Conservation (phyloP, 2,329 filamentous ascomycete genomes). For the Domatiomyces catenatus region DNA sequence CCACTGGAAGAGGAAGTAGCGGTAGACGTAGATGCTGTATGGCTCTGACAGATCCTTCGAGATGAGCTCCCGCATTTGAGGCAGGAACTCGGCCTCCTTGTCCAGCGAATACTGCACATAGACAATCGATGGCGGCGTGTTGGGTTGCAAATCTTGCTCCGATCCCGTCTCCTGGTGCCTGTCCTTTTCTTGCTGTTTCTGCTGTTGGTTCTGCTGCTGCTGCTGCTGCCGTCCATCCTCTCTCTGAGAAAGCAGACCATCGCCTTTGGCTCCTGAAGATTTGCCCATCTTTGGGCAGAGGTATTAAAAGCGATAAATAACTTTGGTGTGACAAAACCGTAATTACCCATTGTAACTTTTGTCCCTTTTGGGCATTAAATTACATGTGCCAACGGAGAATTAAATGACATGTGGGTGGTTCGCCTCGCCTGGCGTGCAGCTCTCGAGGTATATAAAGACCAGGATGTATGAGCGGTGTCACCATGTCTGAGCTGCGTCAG, state of each 20-base stretch:
- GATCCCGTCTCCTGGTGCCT: not conserved
- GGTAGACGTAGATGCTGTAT: constrained; percentile 98
- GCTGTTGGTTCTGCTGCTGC: too few species aligned
- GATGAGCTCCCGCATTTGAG: constrained; percentile 80
- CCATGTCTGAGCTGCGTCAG: constrained; percentile 28
- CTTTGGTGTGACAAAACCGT: too few species aligned
- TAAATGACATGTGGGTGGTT: not conserved
- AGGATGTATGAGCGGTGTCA: not conserved
- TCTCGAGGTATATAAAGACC: not conserved
- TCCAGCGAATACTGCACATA: constrained; percentile 46
- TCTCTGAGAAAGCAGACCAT: constrained; percentile 9
- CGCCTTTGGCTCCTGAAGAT: not conserved
- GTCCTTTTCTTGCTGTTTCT: not conserved
- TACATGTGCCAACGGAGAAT: not conserved
- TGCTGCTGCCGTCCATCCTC: constrained; percentile 12
- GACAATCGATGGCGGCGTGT: constrained; percentile 22
- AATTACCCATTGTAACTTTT: too few species aligned
- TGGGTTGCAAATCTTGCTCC: constrained; percentile 7
- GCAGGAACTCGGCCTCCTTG: constrained; percentile 53
- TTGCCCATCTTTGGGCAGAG: not conserved
- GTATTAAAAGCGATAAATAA: too few species aligned
- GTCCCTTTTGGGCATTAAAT: too few species aligned
- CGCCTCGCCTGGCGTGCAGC: not conserved
- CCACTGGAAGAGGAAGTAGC: constrained; percentile 97
- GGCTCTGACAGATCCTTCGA: constrained; percentile 94